A percentile compares a stretch with the other conserved stretches of the same genome.
Evolutionary conservation across 2,329 filamentous ascomycete species (phyloP).

Genomic region (Alternaria postmessia): DNA sequence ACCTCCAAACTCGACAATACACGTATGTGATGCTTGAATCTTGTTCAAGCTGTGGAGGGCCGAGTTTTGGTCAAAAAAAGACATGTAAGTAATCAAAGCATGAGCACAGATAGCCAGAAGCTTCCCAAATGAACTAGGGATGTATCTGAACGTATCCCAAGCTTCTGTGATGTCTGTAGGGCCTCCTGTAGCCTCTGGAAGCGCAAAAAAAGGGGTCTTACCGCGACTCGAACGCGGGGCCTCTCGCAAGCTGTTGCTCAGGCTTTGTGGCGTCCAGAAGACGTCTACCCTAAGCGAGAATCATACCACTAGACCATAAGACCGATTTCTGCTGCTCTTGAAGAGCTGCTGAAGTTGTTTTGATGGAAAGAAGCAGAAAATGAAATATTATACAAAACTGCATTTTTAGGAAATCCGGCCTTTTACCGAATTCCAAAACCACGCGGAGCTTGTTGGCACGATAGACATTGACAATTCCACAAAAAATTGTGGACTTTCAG

Average conservation of each 20-base stretch:
- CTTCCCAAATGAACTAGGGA: too few relatives aligned
- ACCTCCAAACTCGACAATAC: not conserved
- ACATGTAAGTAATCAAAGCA: too few relatives aligned
- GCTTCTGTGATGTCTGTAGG: not conserved
- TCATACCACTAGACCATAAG: conserved; percentile 69
- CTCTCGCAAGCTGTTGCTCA: conserved; percentile 36
- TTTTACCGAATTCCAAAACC: accelerated
- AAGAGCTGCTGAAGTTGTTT: conserved; percentile 2
- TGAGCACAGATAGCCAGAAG: too few relatives aligned
- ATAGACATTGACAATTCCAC: not conserved
- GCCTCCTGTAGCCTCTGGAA: not conserved
- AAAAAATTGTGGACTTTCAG: not conserved
- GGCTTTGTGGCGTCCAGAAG: conserved; percentile 1
- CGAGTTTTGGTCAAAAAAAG: too few relatives aligned
- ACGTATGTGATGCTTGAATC: not conserved
- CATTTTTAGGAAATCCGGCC: too few relatives aligned
- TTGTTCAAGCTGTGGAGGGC: too few relatives aligned
- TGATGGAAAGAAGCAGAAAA: not conserved
- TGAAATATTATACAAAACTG: accelerated
- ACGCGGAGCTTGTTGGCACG: not conserved
- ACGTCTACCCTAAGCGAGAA: conserved; percentile 68
- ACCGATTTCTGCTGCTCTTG: not conserved
- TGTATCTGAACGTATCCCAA: not conserved
- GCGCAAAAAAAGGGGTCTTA: conserved; percentile 31
- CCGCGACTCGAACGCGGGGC: conserved; percentile 42